These are phyloP conservation scores for Lentinula raphanica DNA, from an alignment of 768 basidiomycete genomes.

Conservation along the genomic window DNA sequence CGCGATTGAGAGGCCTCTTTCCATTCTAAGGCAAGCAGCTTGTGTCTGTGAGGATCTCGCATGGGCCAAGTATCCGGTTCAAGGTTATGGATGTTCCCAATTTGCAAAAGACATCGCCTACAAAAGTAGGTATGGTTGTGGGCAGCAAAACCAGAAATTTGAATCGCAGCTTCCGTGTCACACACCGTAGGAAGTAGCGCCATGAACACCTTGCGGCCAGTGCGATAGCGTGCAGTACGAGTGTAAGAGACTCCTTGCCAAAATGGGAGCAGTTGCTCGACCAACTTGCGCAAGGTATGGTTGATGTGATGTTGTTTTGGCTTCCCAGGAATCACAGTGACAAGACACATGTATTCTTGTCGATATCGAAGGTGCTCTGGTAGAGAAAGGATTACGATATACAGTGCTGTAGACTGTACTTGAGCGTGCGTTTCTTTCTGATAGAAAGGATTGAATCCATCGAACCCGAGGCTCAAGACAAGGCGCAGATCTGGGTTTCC, in stretches of 20 bases:
- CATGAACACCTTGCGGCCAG: constrained; percentile 22
- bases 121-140: background rate
- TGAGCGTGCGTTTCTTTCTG: constrained; percentile 1
- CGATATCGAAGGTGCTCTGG: constrained; percentile 28
- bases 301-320: constrained; percentile 26
- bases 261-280: constrained; percentile 28
- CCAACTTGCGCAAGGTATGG: constrained; percentile 26
- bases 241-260: constrained; percentile 28
- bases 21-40: constrained; percentile 14
- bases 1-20: constrained; percentile 9
- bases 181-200: constrained; percentile 29
- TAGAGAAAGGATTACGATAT: constrained; percentile 24
- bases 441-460: constrained; percentile 13
- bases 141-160: constrained; percentile 19
- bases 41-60: constrained; percentile 9
- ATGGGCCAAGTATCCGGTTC: constrained; percentile 13
- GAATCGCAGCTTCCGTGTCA: constrained; percentile 26
- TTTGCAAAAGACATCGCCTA: background rate
- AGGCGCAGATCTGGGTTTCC: constrained; percentile 2
- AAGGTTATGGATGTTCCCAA: constrained; percentile 13
- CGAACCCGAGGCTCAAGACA: constrained; percentile 9
- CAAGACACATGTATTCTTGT: constrained; percentile 36
- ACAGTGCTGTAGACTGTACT: constrained; percentile 14
- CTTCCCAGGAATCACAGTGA: constrained; percentile 34
- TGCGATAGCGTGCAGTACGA: constrained; percentile 14